phyloP scores from a whole-genome alignment of 441 rosid genomes.

The Pelargonium citronellum region DNA sequence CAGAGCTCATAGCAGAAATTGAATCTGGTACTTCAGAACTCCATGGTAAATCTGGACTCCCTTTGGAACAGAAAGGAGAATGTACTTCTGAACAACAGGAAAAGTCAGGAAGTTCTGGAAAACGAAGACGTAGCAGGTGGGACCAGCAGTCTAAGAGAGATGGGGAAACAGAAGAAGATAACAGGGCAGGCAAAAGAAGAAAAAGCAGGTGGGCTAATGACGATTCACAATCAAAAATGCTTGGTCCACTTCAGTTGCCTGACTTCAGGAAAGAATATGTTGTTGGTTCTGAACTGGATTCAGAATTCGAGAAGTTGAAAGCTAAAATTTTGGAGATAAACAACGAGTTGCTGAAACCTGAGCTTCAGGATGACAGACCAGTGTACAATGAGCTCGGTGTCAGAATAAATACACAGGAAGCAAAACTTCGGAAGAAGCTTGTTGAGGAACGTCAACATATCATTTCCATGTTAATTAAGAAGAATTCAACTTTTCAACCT shows the following conservation, averaged over 20 bases:
- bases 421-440: slow-evolving; percentile 21
- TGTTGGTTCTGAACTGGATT: slow-evolving; percentile 15
- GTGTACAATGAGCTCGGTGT: slow-evolving; percentile 17
- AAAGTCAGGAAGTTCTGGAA: slow-evolving; percentile 19
- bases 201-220: slow-evolving; percentile 27
- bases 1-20: slow-evolving; percentile 10
- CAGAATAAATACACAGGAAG: slow-evolving; percentile 17
- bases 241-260: slow-evolving; percentile 27
- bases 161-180: slow-evolving; percentile 15
- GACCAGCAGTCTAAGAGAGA: slow-evolving; percentile 14
- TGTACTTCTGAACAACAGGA: slow-evolving; percentile 15
- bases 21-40: slow-evolving; percentile 14
- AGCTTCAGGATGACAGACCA: slow-evolving; percentile 17
- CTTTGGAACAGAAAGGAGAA: slow-evolving; percentile 4
- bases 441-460: slow-evolving; percentile 19
- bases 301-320: slow-evolving; percentile 22
- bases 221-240: slow-evolving; percentile 22
- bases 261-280: slow-evolving; percentile 18
- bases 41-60: slow-evolving; percentile 2
- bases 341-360: slow-evolving; percentile 20
- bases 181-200: slow-evolving; percentile 22
- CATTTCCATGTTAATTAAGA: slow-evolving; percentile 21
- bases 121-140: slow-evolving; percentile 21
- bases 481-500: slow-evolving; percentile 18
- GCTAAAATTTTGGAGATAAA: slow-evolving; percentile 24